Percentiles rank a stretch among this genome's conserved stretches.
phyloP scores from a whole-genome alignment of 495 filamentous ascomycete species.

The Xylaria telfairii region DNA sequence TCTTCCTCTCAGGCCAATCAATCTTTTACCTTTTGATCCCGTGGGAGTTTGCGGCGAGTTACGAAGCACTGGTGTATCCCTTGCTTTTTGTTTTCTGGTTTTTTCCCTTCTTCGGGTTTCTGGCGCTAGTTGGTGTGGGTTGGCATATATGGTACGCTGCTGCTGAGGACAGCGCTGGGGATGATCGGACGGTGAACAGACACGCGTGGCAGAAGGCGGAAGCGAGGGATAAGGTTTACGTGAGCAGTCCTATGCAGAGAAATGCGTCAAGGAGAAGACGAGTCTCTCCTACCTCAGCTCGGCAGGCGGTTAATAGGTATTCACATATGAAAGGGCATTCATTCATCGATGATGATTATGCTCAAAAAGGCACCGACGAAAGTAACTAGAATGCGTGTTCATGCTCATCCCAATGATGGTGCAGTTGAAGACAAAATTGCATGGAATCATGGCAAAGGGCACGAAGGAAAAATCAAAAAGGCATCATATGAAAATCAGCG shows the following conservation, averaged over 20 bases:
- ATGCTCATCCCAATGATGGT: background rate
- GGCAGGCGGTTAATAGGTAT: background rate
- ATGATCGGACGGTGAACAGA: background rate
- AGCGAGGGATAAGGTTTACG: background rate
- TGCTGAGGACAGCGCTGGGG: background rate
- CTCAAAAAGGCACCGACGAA: background rate
- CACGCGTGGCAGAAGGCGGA: background rate
- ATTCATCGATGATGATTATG: background rate
- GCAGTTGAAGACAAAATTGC: background rate
- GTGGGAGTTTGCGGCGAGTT: background rate
- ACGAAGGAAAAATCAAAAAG: background rate
- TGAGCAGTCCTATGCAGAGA: background rate
- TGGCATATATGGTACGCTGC: no score
- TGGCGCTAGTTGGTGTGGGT: no score
- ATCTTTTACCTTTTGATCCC: background rate
- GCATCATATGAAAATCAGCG: background rate
- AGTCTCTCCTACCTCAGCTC: background rate
- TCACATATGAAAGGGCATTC: background rate
- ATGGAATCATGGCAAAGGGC: background rate
- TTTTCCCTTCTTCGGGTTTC: no score
- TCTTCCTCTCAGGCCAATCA: no score
- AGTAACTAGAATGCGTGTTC: background rate
- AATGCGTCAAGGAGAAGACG: background rate
- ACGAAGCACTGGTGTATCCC: background rate
- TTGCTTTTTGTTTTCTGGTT: no score